Base-by-base conservation (phyloP, 2,329 filamentous ascomycete species). In the Cladophialophora carrionii region DNA sequence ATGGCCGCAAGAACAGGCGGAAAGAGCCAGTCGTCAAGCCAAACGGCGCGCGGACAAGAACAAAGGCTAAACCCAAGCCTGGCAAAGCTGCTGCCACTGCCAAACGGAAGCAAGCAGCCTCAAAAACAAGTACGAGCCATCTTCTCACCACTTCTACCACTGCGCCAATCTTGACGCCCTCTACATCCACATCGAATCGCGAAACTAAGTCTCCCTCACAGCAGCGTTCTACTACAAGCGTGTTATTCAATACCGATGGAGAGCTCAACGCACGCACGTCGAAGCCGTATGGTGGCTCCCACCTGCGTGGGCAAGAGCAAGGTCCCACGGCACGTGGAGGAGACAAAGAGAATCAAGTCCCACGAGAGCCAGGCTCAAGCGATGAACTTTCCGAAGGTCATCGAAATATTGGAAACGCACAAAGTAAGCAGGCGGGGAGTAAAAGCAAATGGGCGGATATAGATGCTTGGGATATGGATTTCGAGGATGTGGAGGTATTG, bases 401-500 rank as follows among this genome's bases (percentile, higher is more conserved):
- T 12, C 22, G 29, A 26, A 8, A 24, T 12, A 0, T 3, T 8
- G 34, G 46, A 7, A 41, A 26, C 9, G 34, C 4, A 49, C 56
- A 61, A 31, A 64, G 2, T 12, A 62, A 26, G 32, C 52, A 31
- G 29, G 14, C 8, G 37, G 32, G 37, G n/a, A 57, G 37, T 31
- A 66, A 57, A 20, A 57, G 59, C 48, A 72, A 70, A 48, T 72
- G 70, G 70, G 70, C 68, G 26, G 70, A 70, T 31, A 71, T 72
- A 56, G 70, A 72, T 61, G 68, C 68, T 61, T 72, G 69, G 64
- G 67, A 69, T 60, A 65, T 72, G 64, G 69, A 70, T 17, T 72
- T 70, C 61, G 70, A 72, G 57, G 70, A 72, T 26, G 66, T 71
- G 31, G 67, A 69, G 56, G 64, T 69, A 43, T 61, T 59, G 55